phyloP scores from a whole-genome alignment of 164 flowering plant species.

The Chimonanthus praecox region DNA sequence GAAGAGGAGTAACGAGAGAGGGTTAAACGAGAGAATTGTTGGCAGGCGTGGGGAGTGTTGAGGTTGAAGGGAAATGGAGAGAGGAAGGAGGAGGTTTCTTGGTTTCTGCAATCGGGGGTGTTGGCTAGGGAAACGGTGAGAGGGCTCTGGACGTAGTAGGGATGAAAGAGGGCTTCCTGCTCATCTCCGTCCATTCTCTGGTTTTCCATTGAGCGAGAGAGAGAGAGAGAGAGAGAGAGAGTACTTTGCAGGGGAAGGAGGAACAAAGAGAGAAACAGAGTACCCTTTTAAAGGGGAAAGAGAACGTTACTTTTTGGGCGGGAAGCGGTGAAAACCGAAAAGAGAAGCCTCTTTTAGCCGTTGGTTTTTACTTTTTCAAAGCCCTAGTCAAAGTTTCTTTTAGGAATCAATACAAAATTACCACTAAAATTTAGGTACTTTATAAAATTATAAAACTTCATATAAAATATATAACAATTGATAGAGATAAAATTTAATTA shows the following conservation, averaged over 20 bases:
- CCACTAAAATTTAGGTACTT: no score
- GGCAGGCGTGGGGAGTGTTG: conserved; percentile 7
- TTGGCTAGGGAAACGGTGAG: conserved; percentile 48
- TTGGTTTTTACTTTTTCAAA: background rate
- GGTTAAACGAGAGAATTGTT: conserved; percentile 20
- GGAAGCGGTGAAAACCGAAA: background rate
- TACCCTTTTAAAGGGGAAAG: background rate
- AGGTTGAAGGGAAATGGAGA: conserved; percentile 19
- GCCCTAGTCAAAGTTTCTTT: no score
- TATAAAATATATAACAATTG: no score
- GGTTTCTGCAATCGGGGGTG: conserved; percentile 22
- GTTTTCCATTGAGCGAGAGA: conserved; percentile 4
- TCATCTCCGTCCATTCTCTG: conserved; percentile 26
- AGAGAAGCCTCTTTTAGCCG: background rate
- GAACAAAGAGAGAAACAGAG: background rate
- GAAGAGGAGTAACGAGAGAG: conserved; percentile 72
- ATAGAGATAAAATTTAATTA: no score
- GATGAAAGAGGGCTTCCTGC: conserved; percentile 34
- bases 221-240: conserved; percentile 6
- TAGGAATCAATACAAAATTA: no score
- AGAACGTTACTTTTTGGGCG: background rate
- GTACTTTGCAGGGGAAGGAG: background rate
- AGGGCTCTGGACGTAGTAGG: conserved; percentile 84
- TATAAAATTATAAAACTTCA: no score
- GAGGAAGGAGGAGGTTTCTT: conserved; percentile 9